Percentiles rank a stretch among this genome's conserved stretches.
Evolutionary conservation across 164 flowering plant species (phyloP).

Genomic region (Santalum album): DNA sequence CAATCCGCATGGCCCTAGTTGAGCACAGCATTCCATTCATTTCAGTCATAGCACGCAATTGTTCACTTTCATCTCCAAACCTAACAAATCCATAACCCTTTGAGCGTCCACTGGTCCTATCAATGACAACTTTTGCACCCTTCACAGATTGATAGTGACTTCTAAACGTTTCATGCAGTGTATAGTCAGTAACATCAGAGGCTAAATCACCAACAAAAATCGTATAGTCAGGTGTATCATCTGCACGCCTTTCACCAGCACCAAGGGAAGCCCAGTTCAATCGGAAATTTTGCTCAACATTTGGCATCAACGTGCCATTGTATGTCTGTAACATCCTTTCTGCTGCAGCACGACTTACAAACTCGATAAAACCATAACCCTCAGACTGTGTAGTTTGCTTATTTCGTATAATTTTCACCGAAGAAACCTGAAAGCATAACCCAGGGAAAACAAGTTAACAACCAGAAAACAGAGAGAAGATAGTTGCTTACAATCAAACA

Average conservation of each 20-base stretch:
- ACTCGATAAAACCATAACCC: conserved; percentile 93
- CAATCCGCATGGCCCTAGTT: conserved; percentile 78
- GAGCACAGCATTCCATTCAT: conserved; percentile 83
- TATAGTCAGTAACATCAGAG: conserved; percentile 78
- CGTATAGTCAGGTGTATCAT: conserved; percentile 65
- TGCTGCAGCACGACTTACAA: conserved; percentile 59
- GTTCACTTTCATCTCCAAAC: conserved; percentile 87
- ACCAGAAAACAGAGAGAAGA: neutral
- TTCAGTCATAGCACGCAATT: conserved; percentile 75
- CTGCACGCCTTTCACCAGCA: conserved; percentile 66
- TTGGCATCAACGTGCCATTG: conserved; percentile 80
- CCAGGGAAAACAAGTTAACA: neutral
- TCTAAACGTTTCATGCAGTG: conserved; percentile 73
- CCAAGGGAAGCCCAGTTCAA: conserved; percentile 89
- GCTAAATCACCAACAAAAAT: conserved; percentile 97
- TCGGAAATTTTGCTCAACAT: conserved; percentile 54
- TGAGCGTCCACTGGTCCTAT: conserved; percentile 77
- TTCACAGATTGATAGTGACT: conserved; percentile 57
- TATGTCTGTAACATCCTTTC: conserved; percentile 60
- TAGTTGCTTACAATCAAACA: too few relatives aligned
- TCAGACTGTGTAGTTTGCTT: conserved; percentile 70
- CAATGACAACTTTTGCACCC: conserved; percentile 91
- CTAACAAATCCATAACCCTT: conserved; percentile 97
- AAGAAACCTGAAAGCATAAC: conserved; percentile 35
- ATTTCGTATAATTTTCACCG: conserved; percentile 79